These are phyloP conservation scores for Lithospermum erythrorhizon DNA, from an alignment of 257 asterid species.

Conservation along the genomic window DNA sequence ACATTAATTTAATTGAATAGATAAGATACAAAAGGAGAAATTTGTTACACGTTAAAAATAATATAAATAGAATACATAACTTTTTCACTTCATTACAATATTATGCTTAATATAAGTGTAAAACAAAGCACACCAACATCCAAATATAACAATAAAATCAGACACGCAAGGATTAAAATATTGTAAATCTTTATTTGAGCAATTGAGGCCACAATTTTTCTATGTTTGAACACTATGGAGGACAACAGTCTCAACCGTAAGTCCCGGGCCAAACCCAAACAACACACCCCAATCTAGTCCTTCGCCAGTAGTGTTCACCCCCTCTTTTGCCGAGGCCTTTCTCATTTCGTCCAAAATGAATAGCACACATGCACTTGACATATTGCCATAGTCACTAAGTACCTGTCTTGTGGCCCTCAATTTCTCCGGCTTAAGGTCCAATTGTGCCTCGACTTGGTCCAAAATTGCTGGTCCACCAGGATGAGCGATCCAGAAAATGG, in stretches of 20 bases:
- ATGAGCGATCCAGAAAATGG: conserved; percentile 1
- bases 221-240: neutral
- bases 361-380: conserved; percentile 7
- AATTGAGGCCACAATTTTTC: neutral
- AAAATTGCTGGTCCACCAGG: neutral
- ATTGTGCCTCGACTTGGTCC: conserved; percentile 1
- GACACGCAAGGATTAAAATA: neutral
- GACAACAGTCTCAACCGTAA: conserved; percentile 1
- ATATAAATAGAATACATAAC: neutral
- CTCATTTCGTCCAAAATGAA: conserved; percentile 7
- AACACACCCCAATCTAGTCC: conserved; percentile 5
- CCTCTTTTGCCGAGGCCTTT: neutral
- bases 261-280: conserved; percentile 4
- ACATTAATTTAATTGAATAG: no score
- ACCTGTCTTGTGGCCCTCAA: conserved; percentile 1
- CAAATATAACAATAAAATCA: neutral
- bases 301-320: conserved; percentile 4
- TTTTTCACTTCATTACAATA: neutral
- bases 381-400: neutral
- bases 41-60: no score
- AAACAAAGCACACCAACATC: neutral
- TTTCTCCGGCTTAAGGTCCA: neutral
- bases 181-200: no score
- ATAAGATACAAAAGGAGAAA: no score
- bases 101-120: neutral